These are phyloP conservation scores for Torrubiella hemipterigena DNA, from an alignment of 2,329 filamentous ascomycete genomes.

Conservation along the genomic window DNA sequence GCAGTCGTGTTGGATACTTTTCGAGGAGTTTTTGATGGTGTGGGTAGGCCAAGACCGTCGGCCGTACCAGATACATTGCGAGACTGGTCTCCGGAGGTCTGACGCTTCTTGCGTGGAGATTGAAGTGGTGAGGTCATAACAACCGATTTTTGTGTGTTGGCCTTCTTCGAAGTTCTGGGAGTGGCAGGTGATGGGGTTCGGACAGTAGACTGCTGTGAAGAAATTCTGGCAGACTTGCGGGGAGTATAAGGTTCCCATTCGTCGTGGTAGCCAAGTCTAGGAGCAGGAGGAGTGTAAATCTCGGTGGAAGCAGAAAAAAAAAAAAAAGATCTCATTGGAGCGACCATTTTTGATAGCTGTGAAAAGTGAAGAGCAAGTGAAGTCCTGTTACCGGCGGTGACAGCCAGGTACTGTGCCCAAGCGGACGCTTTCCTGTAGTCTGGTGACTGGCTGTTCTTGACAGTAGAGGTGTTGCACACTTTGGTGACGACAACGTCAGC, in stretches of 20 bases:
- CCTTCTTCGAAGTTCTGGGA: slow-evolving; percentile 20
- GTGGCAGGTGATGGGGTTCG: slow-evolving; percentile 44
- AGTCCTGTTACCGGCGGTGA: too few species aligned
- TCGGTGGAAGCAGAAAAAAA: slow-evolving; percentile 11
- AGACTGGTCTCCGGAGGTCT: slow-evolving; percentile 31
- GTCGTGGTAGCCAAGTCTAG: slow-evolving; percentile 55
- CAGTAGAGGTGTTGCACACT: too few species aligned
- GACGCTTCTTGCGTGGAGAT: slow-evolving; percentile 40
- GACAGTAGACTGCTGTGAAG: slow-evolving; percentile 36
- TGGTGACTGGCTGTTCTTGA: too few species aligned
- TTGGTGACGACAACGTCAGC: too few species aligned
- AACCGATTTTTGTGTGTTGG: slow-evolving; percentile 13
- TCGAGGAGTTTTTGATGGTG: slow-evolving; percentile 65
- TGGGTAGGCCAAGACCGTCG: too few species aligned
- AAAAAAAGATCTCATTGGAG: too few species aligned
- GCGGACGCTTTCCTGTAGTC: too few species aligned
- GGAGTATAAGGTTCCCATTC: slow-evolving; percentile 62
- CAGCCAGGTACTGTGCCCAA: too few species aligned
- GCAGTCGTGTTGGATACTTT: slow-evolving; percentile 44
- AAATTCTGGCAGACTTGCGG: slow-evolving; percentile 56
- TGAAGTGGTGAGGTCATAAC: slow-evolving; percentile 28
- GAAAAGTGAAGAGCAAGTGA: too few species aligned
- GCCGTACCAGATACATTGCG: slow-evolving; percentile 34
- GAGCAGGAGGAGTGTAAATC: slow-evolving; percentile 56
- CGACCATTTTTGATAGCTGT: too few species aligned